phyloP scores from a whole-genome alignment of 2,329 filamentous ascomycete species.

The Pseudocercospora musae region DNA sequence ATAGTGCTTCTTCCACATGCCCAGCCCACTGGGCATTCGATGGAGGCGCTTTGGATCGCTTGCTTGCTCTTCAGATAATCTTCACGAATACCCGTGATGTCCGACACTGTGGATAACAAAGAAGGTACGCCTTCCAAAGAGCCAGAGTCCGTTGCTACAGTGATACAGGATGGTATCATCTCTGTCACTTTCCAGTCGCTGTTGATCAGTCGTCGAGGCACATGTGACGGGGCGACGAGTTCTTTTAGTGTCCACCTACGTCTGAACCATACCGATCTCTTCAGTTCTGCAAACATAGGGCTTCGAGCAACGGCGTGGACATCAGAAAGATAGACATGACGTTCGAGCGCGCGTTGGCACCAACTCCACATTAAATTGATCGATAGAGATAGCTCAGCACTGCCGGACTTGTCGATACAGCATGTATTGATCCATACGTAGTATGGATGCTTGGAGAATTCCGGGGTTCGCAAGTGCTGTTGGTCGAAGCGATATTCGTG shows the following conservation, averaged over 20 bases:
- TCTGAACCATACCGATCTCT: background rate
- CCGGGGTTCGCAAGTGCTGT: too few relatives aligned
- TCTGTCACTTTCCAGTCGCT: too few relatives aligned
- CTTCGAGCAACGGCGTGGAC: background rate
- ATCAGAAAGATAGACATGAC: background rate
- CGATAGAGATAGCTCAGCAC: background rate
- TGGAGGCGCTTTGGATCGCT: too few relatives aligned
- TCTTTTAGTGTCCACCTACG: background rate
- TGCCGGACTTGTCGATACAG: background rate
- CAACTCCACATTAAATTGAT: background rate
- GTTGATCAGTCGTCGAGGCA: too few relatives aligned
- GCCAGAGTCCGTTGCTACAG: too few relatives aligned
- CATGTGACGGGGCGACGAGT: background rate
- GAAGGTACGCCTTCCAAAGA: too few relatives aligned
- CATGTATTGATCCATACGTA: background rate
- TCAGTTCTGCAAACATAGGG: background rate
- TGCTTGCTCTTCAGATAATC: too few relatives aligned
- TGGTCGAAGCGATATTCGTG: too few relatives aligned
- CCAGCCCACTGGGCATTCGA: background rate
- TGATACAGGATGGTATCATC: too few relatives aligned
- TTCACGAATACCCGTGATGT: too few relatives aligned
- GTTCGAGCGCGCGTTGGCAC: background rate
- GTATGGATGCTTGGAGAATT: too few relatives aligned
- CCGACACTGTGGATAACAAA: too few relatives aligned
- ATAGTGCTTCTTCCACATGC: background rate